Base-by-base conservation (phyloP, 257 asterid genomes). In the Solanum sitiens region DNA sequence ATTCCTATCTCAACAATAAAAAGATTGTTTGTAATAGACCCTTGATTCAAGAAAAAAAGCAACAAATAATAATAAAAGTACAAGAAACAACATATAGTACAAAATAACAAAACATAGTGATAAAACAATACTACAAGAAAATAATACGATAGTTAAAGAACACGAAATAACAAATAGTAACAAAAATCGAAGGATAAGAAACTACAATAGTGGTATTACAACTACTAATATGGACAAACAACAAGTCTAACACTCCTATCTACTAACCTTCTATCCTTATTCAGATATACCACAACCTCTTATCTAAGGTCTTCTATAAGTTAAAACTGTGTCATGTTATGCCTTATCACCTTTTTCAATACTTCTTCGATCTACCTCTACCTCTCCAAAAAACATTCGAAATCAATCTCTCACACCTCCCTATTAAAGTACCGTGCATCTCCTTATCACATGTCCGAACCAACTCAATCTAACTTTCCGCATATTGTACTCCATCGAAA, bases 391-490 rank as follows among this genome's bases (percentile, higher is more conserved):
- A 53, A 6, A 10, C n/a, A 53, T 53, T 11, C n/a, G 7, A 16
- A 16, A 1, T 16, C n/a, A 53, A 7, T 18, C n/a, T 53, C 63
- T 59, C 5, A 59, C 27, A 59, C 5, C 12, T 21, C 67, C 67
- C 0, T 21, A 59, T 25, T 59, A 59, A 59, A 21, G 0, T 8
- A 2, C 0, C 0, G 67, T 59, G 67, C 27, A 59, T 59, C 27
- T 59, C 27, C 27, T 0, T 8, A 20, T 59, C 25, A 59, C 27
- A 21, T 20, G 25, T 59, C 5, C 0, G 5, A 59, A 20, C 12
- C 25, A 59, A 20, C 12, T 20, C 67, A 59, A 59, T 12, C 2
- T 8, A 5, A 20, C 27, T 21, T 59, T 21, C 13, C 2, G 2
- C 67, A 21, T 59, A 12, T 59, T 59, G 27, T 21, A 3, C 67